A percentile compares a stretch with the other conserved stretches of the same genome.
Conservation (phyloP, 208 protist genomes). For the Wallacemonas collosoma region DNA sequence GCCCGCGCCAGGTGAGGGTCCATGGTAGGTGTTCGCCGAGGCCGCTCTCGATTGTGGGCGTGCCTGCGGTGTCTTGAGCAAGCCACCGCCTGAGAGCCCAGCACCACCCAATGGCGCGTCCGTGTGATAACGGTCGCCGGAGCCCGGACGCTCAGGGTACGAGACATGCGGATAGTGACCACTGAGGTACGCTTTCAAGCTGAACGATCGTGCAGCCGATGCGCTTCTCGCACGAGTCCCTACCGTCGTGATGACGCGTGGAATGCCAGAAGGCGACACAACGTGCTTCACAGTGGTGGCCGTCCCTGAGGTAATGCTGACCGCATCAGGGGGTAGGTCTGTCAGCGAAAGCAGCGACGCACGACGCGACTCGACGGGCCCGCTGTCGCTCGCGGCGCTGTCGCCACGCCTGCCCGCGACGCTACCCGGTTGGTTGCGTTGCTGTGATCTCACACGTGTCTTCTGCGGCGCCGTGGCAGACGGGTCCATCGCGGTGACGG, state of each 20-base stretch:
- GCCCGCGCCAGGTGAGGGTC: not conserved
- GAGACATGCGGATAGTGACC: constrained; percentile 1
- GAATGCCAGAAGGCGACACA: no score
- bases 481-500: not conserved
- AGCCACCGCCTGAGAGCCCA: not conserved
- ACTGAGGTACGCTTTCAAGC: constrained; percentile 8
- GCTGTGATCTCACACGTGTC: not conserved
- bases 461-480: no score
- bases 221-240: no score
- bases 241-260: no score
- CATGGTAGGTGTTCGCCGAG: not conserved
- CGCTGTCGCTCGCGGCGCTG: no score
- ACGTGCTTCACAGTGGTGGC: not conserved
- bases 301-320: not conserved
- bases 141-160: not conserved
- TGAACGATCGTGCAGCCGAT: not conserved
- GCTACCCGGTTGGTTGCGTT: not conserved
- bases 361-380: not conserved
- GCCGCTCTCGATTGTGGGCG: not conserved
- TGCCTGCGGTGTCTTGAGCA: not conserved
- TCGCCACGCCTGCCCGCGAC: no score
- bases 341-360: constrained; percentile 9
- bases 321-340: not conserved
- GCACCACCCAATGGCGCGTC: not conserved
- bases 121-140: not conserved